Conservation (phyloP, 2,329 filamentous ascomycete genomes). For the Cladosporium austrohemisphaericum region DNA sequence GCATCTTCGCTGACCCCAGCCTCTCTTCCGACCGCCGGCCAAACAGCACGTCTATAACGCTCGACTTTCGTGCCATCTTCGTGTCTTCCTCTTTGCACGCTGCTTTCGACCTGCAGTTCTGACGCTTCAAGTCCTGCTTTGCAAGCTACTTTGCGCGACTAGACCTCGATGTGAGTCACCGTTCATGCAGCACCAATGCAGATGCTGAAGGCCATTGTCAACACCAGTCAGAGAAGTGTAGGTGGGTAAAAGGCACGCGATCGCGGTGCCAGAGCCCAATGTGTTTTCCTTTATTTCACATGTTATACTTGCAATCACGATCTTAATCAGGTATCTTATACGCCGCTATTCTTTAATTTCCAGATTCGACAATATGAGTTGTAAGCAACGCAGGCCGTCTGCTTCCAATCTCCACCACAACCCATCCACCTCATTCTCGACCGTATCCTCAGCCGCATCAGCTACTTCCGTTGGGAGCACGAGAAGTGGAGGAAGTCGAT, state of each 20-base stretch:
- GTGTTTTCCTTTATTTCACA: conserved; percentile 13
- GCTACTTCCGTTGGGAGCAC: conserved; percentile 33
- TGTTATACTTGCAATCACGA: background rate
- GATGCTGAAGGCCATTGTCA: conserved; percentile 17
- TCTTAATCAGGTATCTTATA: background rate
- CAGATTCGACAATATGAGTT: conserved; percentile 22
- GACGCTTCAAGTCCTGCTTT: conserved; percentile 17
- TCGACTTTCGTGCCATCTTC: conserved; percentile 33
- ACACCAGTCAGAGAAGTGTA: conserved; percentile 20
- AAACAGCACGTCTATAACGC: conserved; percentile 31
- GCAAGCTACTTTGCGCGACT: conserved; percentile 20
- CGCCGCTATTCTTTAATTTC: background rate
- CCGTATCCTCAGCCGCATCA: conserved; percentile 29
- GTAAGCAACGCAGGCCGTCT: conserved; percentile 26
- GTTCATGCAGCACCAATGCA: conserved; percentile 23
- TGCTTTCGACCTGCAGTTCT: conserved; percentile 19
- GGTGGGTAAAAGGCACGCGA: conserved; percentile 14
- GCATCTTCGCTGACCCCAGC: conserved; percentile 7
- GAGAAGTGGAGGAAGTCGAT: conserved; percentile 35
- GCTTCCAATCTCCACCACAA: conserved; percentile 30
- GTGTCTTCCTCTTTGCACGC: conserved; percentile 25
- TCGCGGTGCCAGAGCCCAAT: conserved; percentile 2
- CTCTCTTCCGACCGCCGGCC: conserved; percentile 22
- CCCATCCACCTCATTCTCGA: conserved; percentile 33
- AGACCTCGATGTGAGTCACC: conserved; percentile 26